Percentiles rank a stretch among this genome's conserved stretches.
Conservation (phyloP, 352 stramenopile genomes). For the Pythium guiyangense region DNA sequence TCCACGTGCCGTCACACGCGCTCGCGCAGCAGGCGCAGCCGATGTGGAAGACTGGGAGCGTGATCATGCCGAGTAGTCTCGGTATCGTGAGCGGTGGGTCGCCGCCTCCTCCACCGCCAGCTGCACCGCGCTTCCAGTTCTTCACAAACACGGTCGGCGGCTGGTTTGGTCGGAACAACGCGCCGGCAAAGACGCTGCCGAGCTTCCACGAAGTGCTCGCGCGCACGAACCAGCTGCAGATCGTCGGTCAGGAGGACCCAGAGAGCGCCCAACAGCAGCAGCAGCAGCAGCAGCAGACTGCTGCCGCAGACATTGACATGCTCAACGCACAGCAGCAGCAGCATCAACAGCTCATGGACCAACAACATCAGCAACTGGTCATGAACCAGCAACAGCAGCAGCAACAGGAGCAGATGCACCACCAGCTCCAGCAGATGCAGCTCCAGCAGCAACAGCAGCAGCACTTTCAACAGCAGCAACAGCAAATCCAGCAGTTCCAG, state of each 20-base stretch:
- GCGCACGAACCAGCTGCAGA: slow-evolving; percentile 59
- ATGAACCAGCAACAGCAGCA: slow-evolving; percentile 12
- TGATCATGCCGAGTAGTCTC: slow-evolving; percentile 25
- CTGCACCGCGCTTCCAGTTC: slow-evolving; percentile 17
- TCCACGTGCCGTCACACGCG: slow-evolving; percentile 57
- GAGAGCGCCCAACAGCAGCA: not conserved
- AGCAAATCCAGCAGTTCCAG: slow-evolving; percentile 8
- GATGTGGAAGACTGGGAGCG: slow-evolving; percentile 37
- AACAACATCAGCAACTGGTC: slow-evolving; percentile 5
- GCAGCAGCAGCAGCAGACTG: slow-evolving; percentile 10
- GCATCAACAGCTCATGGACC: not conserved
- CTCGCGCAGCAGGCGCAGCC: slow-evolving; percentile 46
- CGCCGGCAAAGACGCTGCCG: slow-evolving; percentile 35
- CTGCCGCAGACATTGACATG: slow-evolving; percentile 22
- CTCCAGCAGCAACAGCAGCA: slow-evolving; percentile 1
- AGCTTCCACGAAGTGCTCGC: slow-evolving; percentile 65
- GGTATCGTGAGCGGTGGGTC: slow-evolving; percentile 8
- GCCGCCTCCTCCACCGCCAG: slow-evolving; percentile 16
- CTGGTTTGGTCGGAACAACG: slow-evolving; percentile 14
- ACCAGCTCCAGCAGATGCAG: slow-evolving; percentile 1
- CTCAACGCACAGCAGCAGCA: slow-evolving; percentile 4
- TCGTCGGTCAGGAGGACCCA: slow-evolving; percentile 23
- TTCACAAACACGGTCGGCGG: slow-evolving; percentile 12
- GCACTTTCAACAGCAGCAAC: not conserved
- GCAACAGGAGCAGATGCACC: not conserved